These are phyloP conservation scores for Aspergillus latus DNA, from an alignment of 2,329 filamentous ascomycete species.

Conservation along the genomic window DNA sequence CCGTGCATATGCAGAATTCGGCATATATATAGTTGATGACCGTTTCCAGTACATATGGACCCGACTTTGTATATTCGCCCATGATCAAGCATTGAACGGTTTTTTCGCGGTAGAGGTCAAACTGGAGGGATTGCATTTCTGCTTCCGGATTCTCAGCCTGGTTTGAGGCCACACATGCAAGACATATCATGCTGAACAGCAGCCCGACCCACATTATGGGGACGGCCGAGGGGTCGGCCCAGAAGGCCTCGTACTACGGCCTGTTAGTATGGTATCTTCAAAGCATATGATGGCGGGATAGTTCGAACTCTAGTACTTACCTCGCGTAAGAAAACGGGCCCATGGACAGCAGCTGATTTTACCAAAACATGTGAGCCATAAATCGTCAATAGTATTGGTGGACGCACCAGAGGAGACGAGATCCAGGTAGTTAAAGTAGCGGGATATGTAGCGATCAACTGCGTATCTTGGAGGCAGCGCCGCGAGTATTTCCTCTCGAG, in stretches of 20 bases:
- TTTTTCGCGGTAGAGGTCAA: constrained; percentile 26
- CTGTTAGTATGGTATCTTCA: neutral
- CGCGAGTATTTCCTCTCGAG: constrained; percentile 23
- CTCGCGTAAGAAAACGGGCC: constrained; percentile 33
- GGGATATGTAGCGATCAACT: constrained; percentile 28
- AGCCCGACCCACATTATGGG: constrained; percentile 48
- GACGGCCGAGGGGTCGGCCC: constrained; percentile 38
- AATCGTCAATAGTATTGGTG: neutral
- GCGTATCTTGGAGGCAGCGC: constrained; percentile 23
- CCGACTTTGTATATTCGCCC: constrained; percentile 55
- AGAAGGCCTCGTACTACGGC: constrained; percentile 45
- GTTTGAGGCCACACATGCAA: constrained; percentile 20
- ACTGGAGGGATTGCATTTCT: constrained; percentile 13
- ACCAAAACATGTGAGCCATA: no score
- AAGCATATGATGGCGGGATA: no score
- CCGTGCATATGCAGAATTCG: constrained; percentile 53
- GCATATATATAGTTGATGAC: constrained; percentile 56
- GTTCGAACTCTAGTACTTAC: constrained; percentile 15
- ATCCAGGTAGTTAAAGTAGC: constrained; percentile 30
- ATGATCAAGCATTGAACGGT: constrained; percentile 56
- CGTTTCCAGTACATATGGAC: constrained; percentile 56
- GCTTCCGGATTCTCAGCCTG: constrained; percentile 7
- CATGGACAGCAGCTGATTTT: constrained; percentile 26
- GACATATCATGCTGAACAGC: constrained; percentile 42
- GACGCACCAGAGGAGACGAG: constrained; percentile 20